These are phyloP conservation scores for Aspergillus wentii DNA, from an alignment of 495 filamentous ascomycete species.

Conservation along the genomic window DNA sequence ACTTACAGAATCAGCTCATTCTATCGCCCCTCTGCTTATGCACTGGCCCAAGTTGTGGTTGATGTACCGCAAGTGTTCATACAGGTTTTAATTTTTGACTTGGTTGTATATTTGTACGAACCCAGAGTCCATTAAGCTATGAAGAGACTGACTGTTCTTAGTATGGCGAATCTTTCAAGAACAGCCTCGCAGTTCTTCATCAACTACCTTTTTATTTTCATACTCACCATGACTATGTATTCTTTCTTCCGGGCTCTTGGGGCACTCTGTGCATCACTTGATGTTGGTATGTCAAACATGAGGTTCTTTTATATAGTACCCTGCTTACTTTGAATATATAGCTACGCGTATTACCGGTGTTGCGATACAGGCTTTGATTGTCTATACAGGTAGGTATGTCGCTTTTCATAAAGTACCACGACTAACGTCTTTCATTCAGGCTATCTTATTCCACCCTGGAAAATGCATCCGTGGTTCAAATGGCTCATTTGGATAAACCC, in stretches of 20 bases:
- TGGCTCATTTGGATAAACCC: slow-evolving; percentile 79
- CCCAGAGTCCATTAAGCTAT: not conserved
- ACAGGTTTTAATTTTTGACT: slow-evolving; percentile 66
- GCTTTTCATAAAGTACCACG: too few species aligned
- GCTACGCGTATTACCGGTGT: slow-evolving; percentile 64
- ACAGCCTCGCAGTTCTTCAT: slow-evolving; percentile 84
- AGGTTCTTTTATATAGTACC: not conserved
- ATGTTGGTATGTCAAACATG: slow-evolving; percentile 36
- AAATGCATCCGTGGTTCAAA: slow-evolving; percentile 77
- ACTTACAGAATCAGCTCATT: slow-evolving; percentile 49
- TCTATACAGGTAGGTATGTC: slow-evolving; percentile 59
- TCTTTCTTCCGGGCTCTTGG: slow-evolving; percentile 75
- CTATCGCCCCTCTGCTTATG: slow-evolving; percentile 76
- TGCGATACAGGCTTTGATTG: slow-evolving; percentile 56
- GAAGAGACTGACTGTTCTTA: slow-evolving; percentile 17
- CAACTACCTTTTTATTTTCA: slow-evolving; percentile 54
- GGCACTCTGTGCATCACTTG: slow-evolving; percentile 56
- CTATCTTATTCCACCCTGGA: slow-evolving; percentile 65
- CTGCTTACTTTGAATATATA: slow-evolving; percentile 7
- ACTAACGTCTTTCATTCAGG: slow-evolving; percentile 29
- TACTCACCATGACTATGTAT: slow-evolving; percentile 70
- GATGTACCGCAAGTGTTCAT: slow-evolving; percentile 69
- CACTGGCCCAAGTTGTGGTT: slow-evolving; percentile 69
- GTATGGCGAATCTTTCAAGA: slow-evolving; percentile 55
- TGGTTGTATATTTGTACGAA: slow-evolving; percentile 68